phyloP scores from a whole-genome alignment of 23 red algal species.

The Chondrus crispus region DNA sequence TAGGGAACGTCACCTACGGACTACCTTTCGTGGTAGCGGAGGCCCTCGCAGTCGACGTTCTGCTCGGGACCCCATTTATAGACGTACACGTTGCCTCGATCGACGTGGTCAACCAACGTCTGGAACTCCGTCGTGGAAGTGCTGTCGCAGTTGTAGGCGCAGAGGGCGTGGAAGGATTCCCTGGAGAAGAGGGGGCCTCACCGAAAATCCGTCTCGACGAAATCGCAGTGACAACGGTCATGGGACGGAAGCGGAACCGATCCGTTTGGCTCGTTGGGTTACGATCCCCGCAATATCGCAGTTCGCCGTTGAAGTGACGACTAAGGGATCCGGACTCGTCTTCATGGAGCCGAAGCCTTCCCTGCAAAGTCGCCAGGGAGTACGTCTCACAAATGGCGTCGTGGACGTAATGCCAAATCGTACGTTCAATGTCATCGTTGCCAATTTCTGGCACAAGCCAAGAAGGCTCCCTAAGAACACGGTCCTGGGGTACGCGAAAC shows the following conservation, averaged over 20 bases:
- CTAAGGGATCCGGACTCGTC: background rate
- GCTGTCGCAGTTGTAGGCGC: background rate
- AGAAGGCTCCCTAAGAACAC: too few species aligned
- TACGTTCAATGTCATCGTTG: background rate
- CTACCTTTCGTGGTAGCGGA: background rate
- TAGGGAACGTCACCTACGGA: background rate
- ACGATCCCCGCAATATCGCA: background rate
- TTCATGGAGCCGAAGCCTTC: background rate
- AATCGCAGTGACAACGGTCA: too few species aligned
- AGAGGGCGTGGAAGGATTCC: too few species aligned
- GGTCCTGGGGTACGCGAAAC: background rate
- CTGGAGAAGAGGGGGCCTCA: too few species aligned
- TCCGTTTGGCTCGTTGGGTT: background rate
- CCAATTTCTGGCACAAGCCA: too few species aligned
- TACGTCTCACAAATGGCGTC: background rate
- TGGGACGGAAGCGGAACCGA: too few species aligned
- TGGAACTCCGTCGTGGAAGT: background rate
- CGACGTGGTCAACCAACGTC: background rate
- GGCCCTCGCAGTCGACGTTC: background rate
- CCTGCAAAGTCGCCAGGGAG: background rate
- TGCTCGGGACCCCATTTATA: too few species aligned
- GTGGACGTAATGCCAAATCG: background rate
- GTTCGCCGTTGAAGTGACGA: background rate
- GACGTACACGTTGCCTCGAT: too few species aligned
- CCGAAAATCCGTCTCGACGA: too few species aligned